Evolutionary conservation across 768 basidiomycete genomes (phyloP).

Genomic region (Mycena sanguinolenta): DNA sequence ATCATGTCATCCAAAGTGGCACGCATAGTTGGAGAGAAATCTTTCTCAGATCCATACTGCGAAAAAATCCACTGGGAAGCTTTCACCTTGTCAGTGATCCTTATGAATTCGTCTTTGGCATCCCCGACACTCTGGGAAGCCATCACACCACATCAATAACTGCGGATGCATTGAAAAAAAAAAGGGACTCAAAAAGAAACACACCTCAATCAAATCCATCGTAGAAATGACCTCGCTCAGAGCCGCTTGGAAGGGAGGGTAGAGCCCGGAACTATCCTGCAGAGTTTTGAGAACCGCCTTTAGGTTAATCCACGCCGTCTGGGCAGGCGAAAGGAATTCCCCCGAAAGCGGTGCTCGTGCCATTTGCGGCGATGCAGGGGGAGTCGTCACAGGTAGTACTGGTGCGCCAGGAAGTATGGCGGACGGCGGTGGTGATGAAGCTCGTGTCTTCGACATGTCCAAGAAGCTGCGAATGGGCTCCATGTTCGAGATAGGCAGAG

Average conservation of each 20-base stretch:
- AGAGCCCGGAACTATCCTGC: slow-evolving; percentile 4
- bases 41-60: not conserved
- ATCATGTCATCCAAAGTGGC: too few species aligned
- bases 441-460: too few species aligned
- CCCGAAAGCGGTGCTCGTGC: not conserved
- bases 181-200: not conserved
- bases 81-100: not conserved
- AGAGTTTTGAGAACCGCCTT: not conserved
- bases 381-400: not conserved
- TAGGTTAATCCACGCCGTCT: slow-evolving; percentile 4
- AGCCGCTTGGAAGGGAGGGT: too few species aligned
- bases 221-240: not conserved
- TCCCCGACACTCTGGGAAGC: slow-evolving; percentile 1
- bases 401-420: not conserved
- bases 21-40: not conserved
- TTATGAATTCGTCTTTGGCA: slow-evolving; percentile 1
- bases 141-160: not conserved
- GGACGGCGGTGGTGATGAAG: not conserved
- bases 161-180: not conserved
- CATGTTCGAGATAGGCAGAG: too few species aligned
- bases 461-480: too few species aligned
- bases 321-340: not conserved
- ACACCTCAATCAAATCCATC: slow-evolving; percentile 11
- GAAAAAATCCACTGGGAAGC: not conserved
- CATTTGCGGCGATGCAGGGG: not conserved